A percentile compares a stretch with the other conserved stretches of the same genome.
phyloP scores from a whole-genome alignment of 345 rosid genomes.

The Linum trigynum region DNA sequence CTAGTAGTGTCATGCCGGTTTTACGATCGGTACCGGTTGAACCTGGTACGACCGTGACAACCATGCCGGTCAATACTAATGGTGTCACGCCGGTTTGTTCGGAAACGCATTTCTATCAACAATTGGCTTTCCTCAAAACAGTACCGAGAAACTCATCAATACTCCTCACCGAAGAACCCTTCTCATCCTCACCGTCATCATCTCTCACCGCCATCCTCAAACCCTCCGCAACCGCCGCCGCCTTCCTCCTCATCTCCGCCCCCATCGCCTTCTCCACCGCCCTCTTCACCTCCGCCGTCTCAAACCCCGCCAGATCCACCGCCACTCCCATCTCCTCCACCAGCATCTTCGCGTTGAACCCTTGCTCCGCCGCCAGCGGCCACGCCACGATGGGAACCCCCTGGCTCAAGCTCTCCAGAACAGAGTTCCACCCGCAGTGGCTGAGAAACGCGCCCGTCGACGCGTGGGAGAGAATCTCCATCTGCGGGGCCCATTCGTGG shows the following conservation, averaged over 20 bases:
- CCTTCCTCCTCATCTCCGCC: slow-evolving; percentile 30
- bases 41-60: no score
- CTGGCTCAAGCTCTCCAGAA: slow-evolving; percentile 44
- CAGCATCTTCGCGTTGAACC: slow-evolving; percentile 39
- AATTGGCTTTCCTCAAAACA: not conserved
- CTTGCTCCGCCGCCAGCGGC: slow-evolving; percentile 47
- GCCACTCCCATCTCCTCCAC: slow-evolving; percentile 45
- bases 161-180: slow-evolving; percentile 30
- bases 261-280: slow-evolving; percentile 34
- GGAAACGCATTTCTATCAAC: no score
- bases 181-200: slow-evolving; percentile 14
- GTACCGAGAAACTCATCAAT: slow-evolving; percentile 24
- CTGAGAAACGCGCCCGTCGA: slow-evolving; percentile 41
- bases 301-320: slow-evolving; percentile 25
- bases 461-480: slow-evolving; percentile 36
- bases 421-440: slow-evolving; percentile 56
- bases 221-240: slow-evolving; percentile 19
- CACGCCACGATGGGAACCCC: slow-evolving; percentile 47
- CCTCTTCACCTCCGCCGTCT: slow-evolving; percentile 18
- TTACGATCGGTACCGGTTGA: no score
- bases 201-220: slow-evolving; percentile 21
- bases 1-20: no score
- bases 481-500: slow-evolving; percentile 42
- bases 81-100: no score
- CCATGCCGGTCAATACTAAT: no score